Percentiles rank a stretch among this genome's conserved stretches.
Evolutionary conservation across 805 yeast species (phyloP).

Genomic region (Candida easanensis): DNA sequence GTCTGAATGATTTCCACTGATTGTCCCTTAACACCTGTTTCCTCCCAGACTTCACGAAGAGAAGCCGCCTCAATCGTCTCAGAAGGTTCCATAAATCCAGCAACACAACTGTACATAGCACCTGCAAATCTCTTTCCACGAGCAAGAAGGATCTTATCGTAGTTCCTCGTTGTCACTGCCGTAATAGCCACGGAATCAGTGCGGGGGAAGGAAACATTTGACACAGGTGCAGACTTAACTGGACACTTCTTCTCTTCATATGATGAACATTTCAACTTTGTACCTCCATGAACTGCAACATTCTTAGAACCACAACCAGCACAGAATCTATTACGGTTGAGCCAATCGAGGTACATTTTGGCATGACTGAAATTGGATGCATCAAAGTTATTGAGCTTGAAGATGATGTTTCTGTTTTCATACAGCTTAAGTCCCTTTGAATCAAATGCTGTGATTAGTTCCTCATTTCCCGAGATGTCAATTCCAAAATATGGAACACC

Average conservation of each 20-base stretch:
- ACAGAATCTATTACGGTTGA: constrained; percentile 69
- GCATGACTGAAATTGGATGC: constrained; percentile 78
- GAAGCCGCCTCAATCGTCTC: constrained; percentile 90
- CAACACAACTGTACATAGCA: constrained; percentile 76
- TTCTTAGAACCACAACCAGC: constrained; percentile 80
- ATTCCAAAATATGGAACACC: constrained; percentile 68
- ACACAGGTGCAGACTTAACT: constrained; percentile 45
- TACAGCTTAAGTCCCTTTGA: neutral
- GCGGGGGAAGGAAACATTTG: constrained; percentile 86
- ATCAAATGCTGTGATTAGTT: neutral
- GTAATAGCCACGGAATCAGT: constrained; percentile 88
- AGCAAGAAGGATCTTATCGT: constrained; percentile 66
- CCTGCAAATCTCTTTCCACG: constrained; percentile 60
- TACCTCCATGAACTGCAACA: constrained; percentile 64
- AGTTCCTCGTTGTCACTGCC: constrained; percentile 64
- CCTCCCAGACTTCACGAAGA: constrained; percentile 91
- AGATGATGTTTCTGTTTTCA: constrained; percentile 15
- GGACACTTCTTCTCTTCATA: constrained; percentile 24
- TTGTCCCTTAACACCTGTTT: constrained; percentile 73
- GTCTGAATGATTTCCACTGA: constrained; percentile 62
- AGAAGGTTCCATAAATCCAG: constrained; percentile 95
- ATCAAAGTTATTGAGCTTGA: constrained; percentile 36
- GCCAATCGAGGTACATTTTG: constrained; percentile 85
- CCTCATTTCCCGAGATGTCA: constrained; percentile 37
- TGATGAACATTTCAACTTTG: constrained; percentile 50